These are phyloP conservation scores for Amaranthus hypochondriacus DNA, from an alignment of 148 eudicot species.

Conservation along the genomic window DNA sequence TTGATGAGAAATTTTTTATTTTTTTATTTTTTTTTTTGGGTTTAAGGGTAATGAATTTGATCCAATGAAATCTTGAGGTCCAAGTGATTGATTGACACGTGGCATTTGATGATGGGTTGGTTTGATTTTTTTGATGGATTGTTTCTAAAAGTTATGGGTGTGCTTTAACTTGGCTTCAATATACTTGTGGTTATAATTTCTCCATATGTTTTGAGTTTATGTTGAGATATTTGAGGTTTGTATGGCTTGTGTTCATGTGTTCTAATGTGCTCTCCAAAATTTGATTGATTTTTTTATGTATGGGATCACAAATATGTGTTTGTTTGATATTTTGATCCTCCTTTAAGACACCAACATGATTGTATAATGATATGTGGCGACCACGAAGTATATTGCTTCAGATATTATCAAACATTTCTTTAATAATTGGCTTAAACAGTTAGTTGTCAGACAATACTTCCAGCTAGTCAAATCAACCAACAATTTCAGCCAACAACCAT, in stretches of 20 bases:
- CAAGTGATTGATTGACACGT: constrained; percentile 49
- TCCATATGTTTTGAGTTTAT: constrained; percentile 10
- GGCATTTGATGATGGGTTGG: constrained; percentile 31
- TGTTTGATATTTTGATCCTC: too few relatives aligned
- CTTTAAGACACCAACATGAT: neutral
- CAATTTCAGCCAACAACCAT: too few relatives aligned
- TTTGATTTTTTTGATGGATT: constrained; percentile 39
- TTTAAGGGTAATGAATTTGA: constrained; percentile 41
- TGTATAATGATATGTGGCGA: neutral
- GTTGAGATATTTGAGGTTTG: neutral
- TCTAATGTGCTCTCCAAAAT: neutral
- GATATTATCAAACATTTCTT: too few relatives aligned
- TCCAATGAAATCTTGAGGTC: constrained; percentile 59
- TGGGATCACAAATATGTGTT: neutral
- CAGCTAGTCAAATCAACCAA: too few relatives aligned
- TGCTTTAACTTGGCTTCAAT: neutral
- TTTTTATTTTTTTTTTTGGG: constrained; percentile 6
- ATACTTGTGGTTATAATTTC: constrained; percentile 22
- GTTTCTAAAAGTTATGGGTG: neutral
- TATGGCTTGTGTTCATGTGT: neutral
- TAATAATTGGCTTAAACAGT: too few relatives aligned
- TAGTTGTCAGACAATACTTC: too few relatives aligned
- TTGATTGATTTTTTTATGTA: neutral
- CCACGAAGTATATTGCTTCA: neutral
- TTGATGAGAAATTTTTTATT: constrained; percentile 3